Evolutionary conservation across 2,329 filamentous ascomycete genomes (phyloP).

Genomic region (Fusarium lyarnte): DNA sequence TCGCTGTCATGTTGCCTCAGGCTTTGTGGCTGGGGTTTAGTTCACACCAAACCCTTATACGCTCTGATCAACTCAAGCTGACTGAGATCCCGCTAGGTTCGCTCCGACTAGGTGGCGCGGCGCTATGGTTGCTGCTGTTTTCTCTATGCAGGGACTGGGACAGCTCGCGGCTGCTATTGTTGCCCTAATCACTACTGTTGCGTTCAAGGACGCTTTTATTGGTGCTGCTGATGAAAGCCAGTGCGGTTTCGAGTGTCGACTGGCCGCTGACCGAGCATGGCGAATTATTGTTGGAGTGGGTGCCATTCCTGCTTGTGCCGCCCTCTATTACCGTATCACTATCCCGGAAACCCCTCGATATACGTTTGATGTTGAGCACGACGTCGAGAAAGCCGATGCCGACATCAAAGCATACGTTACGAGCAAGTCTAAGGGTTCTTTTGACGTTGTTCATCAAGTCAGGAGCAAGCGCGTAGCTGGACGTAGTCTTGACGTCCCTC

Average conservation of each 20-base stretch:
- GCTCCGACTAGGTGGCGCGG: constrained; percentile 84
- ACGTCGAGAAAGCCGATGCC: constrained; percentile 77
- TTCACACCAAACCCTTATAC: background rate
- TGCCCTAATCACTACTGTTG: constrained; percentile 72
- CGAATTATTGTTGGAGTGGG: constrained; percentile 83
- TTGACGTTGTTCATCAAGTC: constrained; percentile 59
- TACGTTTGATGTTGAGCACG: constrained; percentile 81
- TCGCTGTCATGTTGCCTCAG: background rate
- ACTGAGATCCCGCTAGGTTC: constrained; percentile 61
- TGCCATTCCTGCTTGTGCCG: constrained; percentile 78
- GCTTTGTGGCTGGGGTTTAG: constrained; percentile 24
- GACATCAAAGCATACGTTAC: constrained; percentile 72
- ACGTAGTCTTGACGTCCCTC: constrained; percentile 68
- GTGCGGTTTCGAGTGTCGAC: constrained; percentile 71
- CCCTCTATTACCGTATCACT: constrained; percentile 86
- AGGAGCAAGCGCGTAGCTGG: constrained; percentile 63
- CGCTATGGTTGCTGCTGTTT: constrained; percentile 84
- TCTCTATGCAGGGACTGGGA: constrained; percentile 87
- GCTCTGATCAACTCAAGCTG: constrained; percentile 9
- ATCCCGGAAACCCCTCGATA: constrained; percentile 88
- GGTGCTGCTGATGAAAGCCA: constrained; percentile 51
- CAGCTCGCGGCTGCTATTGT: constrained; percentile 78
- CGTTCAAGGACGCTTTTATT: constrained; percentile 66
- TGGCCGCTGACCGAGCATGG: constrained; percentile 84
- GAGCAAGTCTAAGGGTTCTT: constrained; percentile 58